phyloP scores from a whole-genome alignment of 495 filamentous ascomycete genomes.

The Hyaloscypha variabilis region DNA sequence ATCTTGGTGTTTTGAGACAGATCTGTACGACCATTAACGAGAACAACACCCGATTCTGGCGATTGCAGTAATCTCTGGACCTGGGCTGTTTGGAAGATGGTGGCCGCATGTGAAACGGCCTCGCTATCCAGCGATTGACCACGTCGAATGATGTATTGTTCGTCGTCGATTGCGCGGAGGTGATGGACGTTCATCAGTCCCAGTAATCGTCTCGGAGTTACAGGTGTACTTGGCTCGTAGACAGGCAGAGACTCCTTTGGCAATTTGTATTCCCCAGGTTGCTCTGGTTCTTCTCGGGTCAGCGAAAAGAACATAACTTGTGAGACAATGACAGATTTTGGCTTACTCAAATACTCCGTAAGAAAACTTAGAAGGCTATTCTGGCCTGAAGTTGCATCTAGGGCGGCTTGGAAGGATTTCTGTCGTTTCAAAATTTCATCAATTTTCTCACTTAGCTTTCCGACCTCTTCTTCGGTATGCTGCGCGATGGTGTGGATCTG shows the following conservation, averaged over 20 bases:
- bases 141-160: conserved; percentile 15
- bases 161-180: conserved; percentile 15
- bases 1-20: not conserved
- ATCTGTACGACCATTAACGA: not conserved
- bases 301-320: not conserved
- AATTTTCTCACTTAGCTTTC: not conserved
- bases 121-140: conserved; percentile 6
- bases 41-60: not conserved
- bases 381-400: conserved; percentile 15
- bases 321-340: too few species aligned
- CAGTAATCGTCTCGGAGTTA: conserved; percentile 19
- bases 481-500: too few species aligned
- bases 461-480: not conserved
- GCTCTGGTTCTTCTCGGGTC: not conserved
- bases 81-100: conserved; percentile 12
- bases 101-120: conserved; percentile 1
- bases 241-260: conserved; percentile 6
- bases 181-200: conserved; percentile 25
- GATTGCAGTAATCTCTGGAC: not conserved
- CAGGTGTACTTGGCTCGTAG: conserved; percentile 5
- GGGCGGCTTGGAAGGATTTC: not conserved
- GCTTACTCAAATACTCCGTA: conserved; percentile 22
- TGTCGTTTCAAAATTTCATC: not conserved
- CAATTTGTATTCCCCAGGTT: not conserved
- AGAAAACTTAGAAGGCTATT: conserved; percentile 26